These are phyloP conservation scores for Claviceps sp. DNA, from an alignment of 2,329 filamentous ascomycete species.

Conservation along the genomic window DNA sequence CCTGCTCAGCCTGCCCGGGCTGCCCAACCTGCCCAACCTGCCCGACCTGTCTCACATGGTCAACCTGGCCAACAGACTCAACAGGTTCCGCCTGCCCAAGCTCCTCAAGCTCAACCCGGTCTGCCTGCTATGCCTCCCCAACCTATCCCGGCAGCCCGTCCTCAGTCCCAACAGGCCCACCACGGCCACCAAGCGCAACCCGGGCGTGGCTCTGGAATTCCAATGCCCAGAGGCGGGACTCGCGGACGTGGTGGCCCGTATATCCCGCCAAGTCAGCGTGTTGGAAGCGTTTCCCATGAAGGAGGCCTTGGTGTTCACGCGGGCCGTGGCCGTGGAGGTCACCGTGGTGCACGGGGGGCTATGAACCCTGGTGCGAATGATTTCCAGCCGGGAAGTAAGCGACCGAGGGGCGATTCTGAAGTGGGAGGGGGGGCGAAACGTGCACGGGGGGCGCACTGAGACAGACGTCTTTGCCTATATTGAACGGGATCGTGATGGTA, in stretches of 20 bases:
- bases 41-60: not conserved
- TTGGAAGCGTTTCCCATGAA: conserved; percentile 22
- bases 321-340: conserved; percentile 28
- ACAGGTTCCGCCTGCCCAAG: not conserved
- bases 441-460: conserved; percentile 26
- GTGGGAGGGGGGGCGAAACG: conserved; percentile 28
- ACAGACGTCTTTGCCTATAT: not conserved
- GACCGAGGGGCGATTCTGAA: conserved; percentile 39
- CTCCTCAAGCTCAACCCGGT: too few species aligned
- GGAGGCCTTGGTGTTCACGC: conserved; percentile 15
- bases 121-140: too few species aligned
- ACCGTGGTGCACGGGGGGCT: conserved; percentile 24
- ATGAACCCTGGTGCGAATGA: conserved; percentile 41
- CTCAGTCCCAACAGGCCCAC: conserved; percentile 4
- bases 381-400: conserved; percentile 44
- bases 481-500: not conserved
- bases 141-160: too few species aligned
- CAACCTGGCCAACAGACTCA: conserved; percentile 4
- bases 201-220: conserved; percentile 22
- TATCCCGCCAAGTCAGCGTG: conserved; percentile 24
- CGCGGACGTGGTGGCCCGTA: conserved; percentile 25
- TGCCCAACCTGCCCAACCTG: not conserved
- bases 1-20: not conserved
- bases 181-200: conserved; percentile 10
- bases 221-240: conserved; percentile 27